Evolutionary conservation across 2,329 filamentous ascomycete species (phyloP).

Genomic region (Thielaviopsis cerberus): DNA sequence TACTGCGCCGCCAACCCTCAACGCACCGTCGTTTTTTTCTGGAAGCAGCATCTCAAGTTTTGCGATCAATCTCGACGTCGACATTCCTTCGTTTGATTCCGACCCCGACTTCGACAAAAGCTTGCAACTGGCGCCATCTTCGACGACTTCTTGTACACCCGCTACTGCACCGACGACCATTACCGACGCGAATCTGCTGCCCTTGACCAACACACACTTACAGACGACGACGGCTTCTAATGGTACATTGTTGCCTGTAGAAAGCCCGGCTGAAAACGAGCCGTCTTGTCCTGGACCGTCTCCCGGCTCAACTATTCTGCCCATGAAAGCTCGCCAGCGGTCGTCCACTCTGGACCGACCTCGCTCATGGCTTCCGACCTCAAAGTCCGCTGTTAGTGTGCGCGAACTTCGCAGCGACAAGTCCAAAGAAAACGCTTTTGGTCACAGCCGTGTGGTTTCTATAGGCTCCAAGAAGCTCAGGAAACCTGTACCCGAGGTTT

Average conservation of each 20-base stretch:
- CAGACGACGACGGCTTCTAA: constrained; percentile 5
- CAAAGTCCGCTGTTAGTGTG: constrained; percentile 24
- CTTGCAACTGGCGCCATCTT: constrained; percentile 17
- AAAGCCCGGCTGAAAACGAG: not conserved
- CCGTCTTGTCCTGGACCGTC: constrained; percentile 1
- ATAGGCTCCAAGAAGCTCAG: constrained; percentile 4
- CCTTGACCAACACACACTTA: not conserved
- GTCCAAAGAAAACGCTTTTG: constrained; percentile 13
- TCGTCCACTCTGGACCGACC: constrained; percentile 30
- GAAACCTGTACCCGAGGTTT: not conserved
- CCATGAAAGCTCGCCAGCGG: constrained; percentile 21
- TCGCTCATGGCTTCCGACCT: constrained; percentile 33
- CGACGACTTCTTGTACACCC: not conserved
- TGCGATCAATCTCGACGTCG: constrained; percentile 23
- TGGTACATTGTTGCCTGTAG: constrained; percentile 12
- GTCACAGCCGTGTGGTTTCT: not conserved
- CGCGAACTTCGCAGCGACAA: constrained; percentile 15
- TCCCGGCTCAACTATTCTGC: constrained; percentile 11
- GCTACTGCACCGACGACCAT: not conserved
- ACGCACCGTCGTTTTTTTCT: constrained; percentile 12
- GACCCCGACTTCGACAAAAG: constrained; percentile 30
- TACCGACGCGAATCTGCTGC: not conserved
- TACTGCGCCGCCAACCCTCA: constrained; percentile 11
- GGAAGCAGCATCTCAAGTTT: constrained; percentile 1
- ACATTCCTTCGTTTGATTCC: constrained; percentile 34